phyloP scores from a whole-genome alignment of 2,329 filamentous ascomycete species.

The Talaromyces atroroseus region DNA sequence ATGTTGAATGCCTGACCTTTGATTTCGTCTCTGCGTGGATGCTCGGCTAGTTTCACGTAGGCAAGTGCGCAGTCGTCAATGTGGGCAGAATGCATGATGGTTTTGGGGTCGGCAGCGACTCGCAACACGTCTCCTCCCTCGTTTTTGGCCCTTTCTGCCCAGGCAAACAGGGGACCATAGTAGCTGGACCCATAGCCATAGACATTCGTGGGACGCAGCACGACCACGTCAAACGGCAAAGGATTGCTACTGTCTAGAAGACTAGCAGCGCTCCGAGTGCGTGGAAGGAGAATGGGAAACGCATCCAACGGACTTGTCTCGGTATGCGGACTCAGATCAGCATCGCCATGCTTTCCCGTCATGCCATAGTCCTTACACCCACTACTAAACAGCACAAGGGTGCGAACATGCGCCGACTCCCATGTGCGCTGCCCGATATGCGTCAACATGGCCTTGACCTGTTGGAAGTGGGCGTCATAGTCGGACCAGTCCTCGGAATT shows the following conservation, averaged over 20 bases:
- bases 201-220: slow-evolving; percentile 10
- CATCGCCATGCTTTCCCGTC: slow-evolving; percentile 5
- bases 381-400: slow-evolving; percentile 9
- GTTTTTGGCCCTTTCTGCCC: slow-evolving; percentile 4
- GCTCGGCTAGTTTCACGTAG: slow-evolving; percentile 7
- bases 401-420: neutral
- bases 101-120: slow-evolving; percentile 4
- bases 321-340: slow-evolving; percentile 6
- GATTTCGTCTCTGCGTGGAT: slow-evolving; percentile 1
- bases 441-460: slow-evolving; percentile 5
- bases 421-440: slow-evolving; percentile 3
- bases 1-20: slow-evolving; percentile 12
- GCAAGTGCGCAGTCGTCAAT: slow-evolving; percentile 10
- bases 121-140: neutral
- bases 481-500: slow-evolving; percentile 13
- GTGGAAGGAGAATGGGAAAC: slow-evolving; percentile 4
- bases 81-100: slow-evolving; percentile 9
- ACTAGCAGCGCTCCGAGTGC: neutral
- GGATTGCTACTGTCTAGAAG: neutral
- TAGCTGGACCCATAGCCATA: slow-evolving; percentile 12
- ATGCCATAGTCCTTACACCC: slow-evolving; percentile 12
- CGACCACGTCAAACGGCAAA: slow-evolving; percentile 9
- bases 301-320: slow-evolving; percentile 5
- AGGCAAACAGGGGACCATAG: slow-evolving; percentile 8
- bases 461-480: slow-evolving; percentile 8